These are phyloP conservation scores for Colletotrichum simmondsii DNA, from an alignment of 2,329 filamentous ascomycete genomes.

Conservation along the genomic window DNA sequence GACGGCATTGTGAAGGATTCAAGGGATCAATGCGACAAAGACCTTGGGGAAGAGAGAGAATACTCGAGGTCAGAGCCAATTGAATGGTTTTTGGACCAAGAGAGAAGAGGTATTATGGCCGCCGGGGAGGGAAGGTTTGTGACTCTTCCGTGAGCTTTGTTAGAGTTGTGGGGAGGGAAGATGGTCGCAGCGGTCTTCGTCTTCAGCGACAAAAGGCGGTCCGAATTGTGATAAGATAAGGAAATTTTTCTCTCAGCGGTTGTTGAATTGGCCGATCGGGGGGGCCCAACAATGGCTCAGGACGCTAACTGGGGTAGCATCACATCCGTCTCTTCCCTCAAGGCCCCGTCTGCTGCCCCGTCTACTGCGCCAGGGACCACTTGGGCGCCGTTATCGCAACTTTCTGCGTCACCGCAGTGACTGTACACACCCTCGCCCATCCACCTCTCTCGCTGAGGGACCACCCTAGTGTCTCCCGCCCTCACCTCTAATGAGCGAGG, in stretches of 20 bases:
- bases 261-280: conserved; percentile 33
- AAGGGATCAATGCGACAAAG: conserved; percentile 18
- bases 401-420: conserved; percentile 30
- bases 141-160: conserved; percentile 33
- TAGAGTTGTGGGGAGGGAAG: conserved; percentile 25
- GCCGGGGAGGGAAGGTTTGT: conserved; percentile 30
- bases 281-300: conserved; percentile 22
- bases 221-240: conserved; percentile 35
- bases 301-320: conserved; percentile 23
- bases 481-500: background rate
- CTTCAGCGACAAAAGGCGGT: conserved; percentile 34
- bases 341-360: conserved; percentile 13
- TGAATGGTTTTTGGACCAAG: conserved; percentile 34
- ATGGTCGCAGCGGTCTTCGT: conserved; percentile 17
- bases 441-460: background rate
- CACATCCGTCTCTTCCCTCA: conserved; percentile 11
- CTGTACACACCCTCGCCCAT: background rate
- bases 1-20: conserved; percentile 47
- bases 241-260: conserved; percentile 36
- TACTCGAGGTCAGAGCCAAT: conserved; percentile 35
- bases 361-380: conserved; percentile 25
- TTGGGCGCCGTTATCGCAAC: conserved; percentile 31
- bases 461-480: background rate
- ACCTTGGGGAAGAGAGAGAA: conserved; percentile 11
- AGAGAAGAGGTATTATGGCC: conserved; percentile 27